phyloP scores from a whole-genome alignment of 441 rosid genomes.

The Biscutella laevigata region DNA sequence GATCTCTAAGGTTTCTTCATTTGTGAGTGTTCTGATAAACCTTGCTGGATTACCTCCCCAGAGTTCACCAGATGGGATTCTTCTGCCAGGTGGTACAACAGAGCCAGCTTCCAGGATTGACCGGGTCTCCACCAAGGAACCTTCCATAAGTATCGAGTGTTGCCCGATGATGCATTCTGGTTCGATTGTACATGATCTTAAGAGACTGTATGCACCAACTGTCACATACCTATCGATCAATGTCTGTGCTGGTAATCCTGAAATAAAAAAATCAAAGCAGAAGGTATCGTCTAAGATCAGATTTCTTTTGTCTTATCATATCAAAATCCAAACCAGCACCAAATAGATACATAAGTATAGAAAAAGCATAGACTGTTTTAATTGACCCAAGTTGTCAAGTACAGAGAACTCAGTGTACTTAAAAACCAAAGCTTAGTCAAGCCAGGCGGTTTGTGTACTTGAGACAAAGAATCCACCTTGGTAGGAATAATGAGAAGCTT shows the following conservation, averaged over 20 bases:
- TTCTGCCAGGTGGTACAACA: constrained; percentile 89
- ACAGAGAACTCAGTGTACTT: background rate
- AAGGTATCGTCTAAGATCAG: background rate
- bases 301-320: background rate
- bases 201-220: constrained; percentile 72
- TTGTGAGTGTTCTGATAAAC: constrained; percentile 72
- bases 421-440: background rate
- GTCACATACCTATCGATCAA: constrained; percentile 83
- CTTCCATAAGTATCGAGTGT: constrained; percentile 95
- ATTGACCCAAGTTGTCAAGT: background rate
- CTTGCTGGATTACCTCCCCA: constrained; percentile 99
- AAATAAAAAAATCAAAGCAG: background rate
- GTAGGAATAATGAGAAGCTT: background rate
- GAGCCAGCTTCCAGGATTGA: constrained; percentile 98
- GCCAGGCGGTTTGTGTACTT: background rate
- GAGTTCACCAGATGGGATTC: constrained; percentile 92
- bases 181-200: constrained; percentile 90
- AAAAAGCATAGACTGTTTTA: background rate
- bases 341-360: background rate
- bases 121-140: constrained; percentile 85
- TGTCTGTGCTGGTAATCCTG: constrained; percentile 95
- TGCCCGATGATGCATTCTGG: constrained; percentile 97
- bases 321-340: background rate
- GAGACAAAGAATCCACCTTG: background rate
- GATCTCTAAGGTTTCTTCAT: constrained; percentile 87